Percentiles rank a stretch among this genome's conserved stretches.
Conservation (phyloP, 371 early-diverging fungal genomes). For the Phascolomyces articulosus region DNA sequence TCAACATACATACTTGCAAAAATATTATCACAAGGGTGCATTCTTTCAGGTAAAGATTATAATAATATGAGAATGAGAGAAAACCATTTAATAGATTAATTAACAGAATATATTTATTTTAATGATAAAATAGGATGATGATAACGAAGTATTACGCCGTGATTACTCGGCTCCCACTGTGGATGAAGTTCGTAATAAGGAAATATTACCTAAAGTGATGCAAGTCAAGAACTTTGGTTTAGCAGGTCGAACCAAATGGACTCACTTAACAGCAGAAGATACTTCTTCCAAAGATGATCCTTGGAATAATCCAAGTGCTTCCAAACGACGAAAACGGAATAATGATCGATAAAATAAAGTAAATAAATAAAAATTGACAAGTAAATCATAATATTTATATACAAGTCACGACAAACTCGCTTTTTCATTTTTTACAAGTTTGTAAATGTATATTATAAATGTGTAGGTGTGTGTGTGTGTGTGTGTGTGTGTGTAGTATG, state of each 20-base stretch:
- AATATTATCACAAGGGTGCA: slow-evolving; percentile 89
- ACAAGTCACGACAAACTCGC: too few relatives aligned
- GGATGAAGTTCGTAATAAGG: slow-evolving; percentile 71
- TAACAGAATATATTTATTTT: too few relatives aligned
- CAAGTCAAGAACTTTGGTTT: slow-evolving; percentile 91
- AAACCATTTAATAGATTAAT: too few relatives aligned
- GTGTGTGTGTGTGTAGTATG: too few relatives aligned
- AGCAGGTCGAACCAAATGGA: slow-evolving; percentile 88
- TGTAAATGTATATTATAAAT: too few relatives aligned
- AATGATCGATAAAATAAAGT: neutral
- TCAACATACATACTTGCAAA: slow-evolving; percentile 69
- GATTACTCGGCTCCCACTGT: slow-evolving; percentile 79
- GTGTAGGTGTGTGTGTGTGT: too few relatives aligned
- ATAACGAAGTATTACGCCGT: slow-evolving; percentile 66
- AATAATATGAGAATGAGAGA: neutral
- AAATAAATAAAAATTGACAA: neutral
- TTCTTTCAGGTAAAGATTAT: slow-evolving; percentile 70
- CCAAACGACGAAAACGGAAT: slow-evolving; percentile 7
- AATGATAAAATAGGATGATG: slow-evolving; percentile 47
- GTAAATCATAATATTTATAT: neutral
- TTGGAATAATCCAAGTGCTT: slow-evolving; percentile 23
- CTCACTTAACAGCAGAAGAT: slow-evolving; percentile 85
- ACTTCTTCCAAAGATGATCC: slow-evolving; percentile 58
- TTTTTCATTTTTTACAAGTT: too few relatives aligned
- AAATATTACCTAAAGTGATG: slow-evolving; percentile 83